Evolutionary conservation across 129 eudicot species (phyloP), one percentile per base, ranked within the genome.

Genomic region (Centella asiatica): DNA sequence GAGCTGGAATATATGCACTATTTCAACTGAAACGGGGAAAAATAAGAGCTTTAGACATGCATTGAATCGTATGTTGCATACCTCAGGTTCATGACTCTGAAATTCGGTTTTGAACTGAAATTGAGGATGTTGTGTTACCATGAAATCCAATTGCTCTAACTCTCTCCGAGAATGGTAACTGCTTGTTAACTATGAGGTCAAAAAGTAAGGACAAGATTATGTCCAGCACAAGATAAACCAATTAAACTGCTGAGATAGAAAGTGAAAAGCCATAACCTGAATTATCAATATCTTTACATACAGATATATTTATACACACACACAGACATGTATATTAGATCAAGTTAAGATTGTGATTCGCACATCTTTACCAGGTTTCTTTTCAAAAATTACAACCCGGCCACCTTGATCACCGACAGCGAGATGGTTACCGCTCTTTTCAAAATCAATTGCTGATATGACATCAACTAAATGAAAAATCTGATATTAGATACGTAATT

Each of bases 81-180:
- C 95, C 92, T 85, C 97, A 6, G 97, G 95, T 76, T 89, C 97
- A 36, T 89, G 95, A 75, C 97, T 85, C 67, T 85, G 97, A 61
- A 89, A 85, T 74, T 89, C 97, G 4, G 95, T 83, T 75, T 85
- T 86, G 72, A 83, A 89, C 29, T 76, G 81, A 69, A 70, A 89
- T 60, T 74, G 78, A 18, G 93, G 95, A 83, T 66, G 85, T n/a
- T 60, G 76, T 62, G 55, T 60, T 25, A 39, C 55, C 40, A 36
- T 44, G 50, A 40, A 56, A 69, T 81, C 85, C n/a, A 70, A 34
- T 25, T 50, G 66, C 68, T 80, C 86, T 36, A 63, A 65, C 34
- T 69, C 83, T 52, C 46, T 62, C 58, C 76, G 74, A 67, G 80
- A 69, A 73, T 47, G 67, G 66, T 66, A 63, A 66, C 65, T 72